phyloP scores from a whole-genome alignment of 768 basidiomycete genomes.

The Lentinula detonsa region DNA sequence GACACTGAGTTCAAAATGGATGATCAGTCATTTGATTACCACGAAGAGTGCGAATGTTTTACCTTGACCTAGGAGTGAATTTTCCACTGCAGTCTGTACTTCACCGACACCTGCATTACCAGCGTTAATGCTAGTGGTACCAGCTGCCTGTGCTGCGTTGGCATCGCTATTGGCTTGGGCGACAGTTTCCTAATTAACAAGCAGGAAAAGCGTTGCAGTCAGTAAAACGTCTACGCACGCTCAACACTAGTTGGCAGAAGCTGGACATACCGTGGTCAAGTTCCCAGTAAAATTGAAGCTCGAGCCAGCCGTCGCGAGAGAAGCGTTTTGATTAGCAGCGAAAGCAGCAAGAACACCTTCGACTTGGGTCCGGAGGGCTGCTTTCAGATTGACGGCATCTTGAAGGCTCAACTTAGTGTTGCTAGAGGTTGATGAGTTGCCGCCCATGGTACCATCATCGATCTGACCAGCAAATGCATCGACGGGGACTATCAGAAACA shows the following conservation, averaged over 20 bases:
- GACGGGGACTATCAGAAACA: conserved; percentile 16
- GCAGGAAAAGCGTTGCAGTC: not conserved
- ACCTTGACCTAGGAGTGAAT: conserved; percentile 16
- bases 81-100: conserved; percentile 14
- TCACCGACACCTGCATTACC: conserved; percentile 18
- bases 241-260: not conserved
- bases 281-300: conserved; percentile 1
- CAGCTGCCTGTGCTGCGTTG: conserved; percentile 9
- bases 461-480: conserved; percentile 17
- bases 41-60: not conserved
- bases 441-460: conserved; percentile 14
- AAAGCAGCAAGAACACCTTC: conserved; percentile 1
- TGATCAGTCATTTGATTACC: not conserved
- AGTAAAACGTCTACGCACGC: not conserved
- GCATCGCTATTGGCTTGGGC: conserved; percentile 14
- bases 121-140: conserved; percentile 15
- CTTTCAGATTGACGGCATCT: conserved; percentile 18
- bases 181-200: conserved; percentile 6
- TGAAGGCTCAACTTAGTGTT: conserved; percentile 12
- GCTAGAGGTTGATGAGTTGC: conserved; percentile 14
- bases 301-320: not conserved
- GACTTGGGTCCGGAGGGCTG: conserved; percentile 16
- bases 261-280: conserved; percentile 6
- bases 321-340: conserved; percentile 2
- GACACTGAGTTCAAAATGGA: not conserved